A percentile compares a stretch with the other conserved stretches of the same genome.
Evolutionary conservation across 208 protist genomes (phyloP).

Genomic region (Crithidia fasciculata): DNA sequence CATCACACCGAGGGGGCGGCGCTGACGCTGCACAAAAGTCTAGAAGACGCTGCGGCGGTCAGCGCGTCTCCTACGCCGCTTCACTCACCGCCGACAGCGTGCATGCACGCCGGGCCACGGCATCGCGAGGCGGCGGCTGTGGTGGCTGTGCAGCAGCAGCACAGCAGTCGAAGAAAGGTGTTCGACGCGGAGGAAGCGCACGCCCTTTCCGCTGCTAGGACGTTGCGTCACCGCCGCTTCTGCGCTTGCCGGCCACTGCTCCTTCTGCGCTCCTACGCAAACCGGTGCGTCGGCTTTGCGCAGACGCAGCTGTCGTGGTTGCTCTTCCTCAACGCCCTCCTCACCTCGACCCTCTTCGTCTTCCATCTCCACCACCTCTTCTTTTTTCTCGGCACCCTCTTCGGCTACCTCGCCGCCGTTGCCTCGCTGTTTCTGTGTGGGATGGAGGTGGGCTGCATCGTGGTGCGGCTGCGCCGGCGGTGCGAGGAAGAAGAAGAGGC

Average conservation of each 20-base stretch:
- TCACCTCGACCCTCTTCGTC: constrained; percentile 17
- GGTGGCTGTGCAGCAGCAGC: no score
- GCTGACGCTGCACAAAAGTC: neutral
- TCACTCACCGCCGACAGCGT: neutral
- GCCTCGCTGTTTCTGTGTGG: constrained; percentile 37
- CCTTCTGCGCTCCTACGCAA: neutral
- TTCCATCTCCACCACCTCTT: constrained; percentile 41
- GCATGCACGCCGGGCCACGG: neutral
- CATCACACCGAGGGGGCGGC: neutral
- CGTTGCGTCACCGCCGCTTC: neutral
- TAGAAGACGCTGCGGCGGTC: neutral
- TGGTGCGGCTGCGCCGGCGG: constrained; percentile 11
- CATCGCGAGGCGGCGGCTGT: constrained; percentile 2
- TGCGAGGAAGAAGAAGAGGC: neutral
- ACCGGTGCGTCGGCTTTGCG: constrained; percentile 1
- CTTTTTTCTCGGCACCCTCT: constrained; percentile 30
- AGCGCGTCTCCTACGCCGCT: neutral
- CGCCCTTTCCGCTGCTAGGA: neutral
- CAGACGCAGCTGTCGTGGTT: constrained; percentile 28
- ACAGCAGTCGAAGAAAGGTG: neutral
- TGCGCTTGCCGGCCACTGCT: neutral
- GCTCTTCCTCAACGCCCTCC: constrained; percentile 22
- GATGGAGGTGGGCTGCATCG: constrained; percentile 29
- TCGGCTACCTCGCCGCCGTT: constrained; percentile 37
- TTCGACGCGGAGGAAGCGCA: neutral